phyloP scores from a whole-genome alignment of 768 basidiomycete species.

The Cyclocybe aegerita region DNA sequence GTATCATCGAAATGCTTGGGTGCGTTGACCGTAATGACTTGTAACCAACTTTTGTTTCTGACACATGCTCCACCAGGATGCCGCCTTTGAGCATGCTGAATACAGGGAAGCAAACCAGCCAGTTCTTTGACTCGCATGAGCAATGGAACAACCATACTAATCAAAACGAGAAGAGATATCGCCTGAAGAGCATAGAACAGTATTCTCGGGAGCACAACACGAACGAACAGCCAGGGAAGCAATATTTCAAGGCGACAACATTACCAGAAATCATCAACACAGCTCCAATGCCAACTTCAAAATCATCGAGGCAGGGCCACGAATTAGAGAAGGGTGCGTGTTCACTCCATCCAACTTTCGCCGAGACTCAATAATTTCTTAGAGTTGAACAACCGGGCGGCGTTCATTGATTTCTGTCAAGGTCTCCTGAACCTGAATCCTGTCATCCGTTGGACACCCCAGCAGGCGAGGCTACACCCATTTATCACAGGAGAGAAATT shows the following conservation, averaged over 20 bases:
- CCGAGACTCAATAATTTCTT: constrained; percentile 8
- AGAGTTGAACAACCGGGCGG: constrained; percentile 93
- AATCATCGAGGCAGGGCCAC: constrained; percentile 69
- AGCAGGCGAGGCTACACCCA: constrained; percentile 93
- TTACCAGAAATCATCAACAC: constrained; percentile 95
- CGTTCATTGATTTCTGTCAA: constrained; percentile 97
- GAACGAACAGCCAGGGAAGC: constrained; percentile 97
- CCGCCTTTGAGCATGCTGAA: constrained; percentile 94
- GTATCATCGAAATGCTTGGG: constrained; percentile 99
- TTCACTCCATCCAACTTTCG: background rate
- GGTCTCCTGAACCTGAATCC: constrained; percentile 94
- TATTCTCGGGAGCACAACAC: constrained; percentile 94
- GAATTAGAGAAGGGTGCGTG: constrained; percentile 88
- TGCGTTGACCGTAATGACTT: constrained; percentile 38
- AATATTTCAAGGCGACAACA: constrained; percentile 95
- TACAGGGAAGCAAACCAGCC: constrained; percentile 89
- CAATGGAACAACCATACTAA: constrained; percentile 63
- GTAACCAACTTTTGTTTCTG: constrained; percentile 2
- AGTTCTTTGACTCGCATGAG: constrained; percentile 86
- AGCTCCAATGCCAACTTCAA: constrained; percentile 88
- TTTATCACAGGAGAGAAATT: constrained; percentile 99
- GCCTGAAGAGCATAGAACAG: constrained; percentile 89
- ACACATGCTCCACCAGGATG: constrained; percentile 47
- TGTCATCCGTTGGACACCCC: constrained; percentile 94
- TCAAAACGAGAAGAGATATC: constrained; percentile 79